Percentiles rank a stretch among this genome's conserved stretches.
Evolutionary conservation across 306 rosid species (phyloP).

Genomic region (Dryas alaskensis): DNA sequence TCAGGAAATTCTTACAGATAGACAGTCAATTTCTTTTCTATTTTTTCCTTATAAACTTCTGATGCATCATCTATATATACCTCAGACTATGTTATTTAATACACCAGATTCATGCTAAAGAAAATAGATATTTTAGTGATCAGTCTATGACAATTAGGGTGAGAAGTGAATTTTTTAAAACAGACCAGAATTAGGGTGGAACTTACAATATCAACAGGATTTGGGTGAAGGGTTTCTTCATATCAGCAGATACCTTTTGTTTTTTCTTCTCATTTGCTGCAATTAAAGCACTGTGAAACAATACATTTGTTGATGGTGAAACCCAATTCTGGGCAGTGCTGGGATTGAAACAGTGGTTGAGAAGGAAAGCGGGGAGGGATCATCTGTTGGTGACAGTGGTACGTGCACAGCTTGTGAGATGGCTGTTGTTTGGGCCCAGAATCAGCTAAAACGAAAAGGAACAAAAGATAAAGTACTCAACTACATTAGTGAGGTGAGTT

Average conservation of each 20-base stretch:
- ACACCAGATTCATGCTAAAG: not conserved
- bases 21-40: not conserved
- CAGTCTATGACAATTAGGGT: not conserved
- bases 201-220: not conserved
- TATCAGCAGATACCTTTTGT: not conserved
- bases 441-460: slow-evolving; percentile 53
- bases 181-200: not conserved
- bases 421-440: slow-evolving; percentile 78
- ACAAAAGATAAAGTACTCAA: slow-evolving; percentile 58
- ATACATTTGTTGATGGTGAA: slow-evolving; percentile 14
- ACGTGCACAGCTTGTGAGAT: slow-evolving; percentile 69
- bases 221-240: not conserved
- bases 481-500: slow-evolving; percentile 61
- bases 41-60: not conserved
- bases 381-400: slow-evolving; percentile 35
- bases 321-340: slow-evolving; percentile 35
- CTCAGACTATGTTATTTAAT: not conserved
- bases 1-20: slow-evolving; percentile 23
- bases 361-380: slow-evolving; percentile 36
- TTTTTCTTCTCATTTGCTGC: not conserved
- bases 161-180: not conserved
- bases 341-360: slow-evolving; percentile 69
- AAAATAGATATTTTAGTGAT: not conserved
- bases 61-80: not conserved
- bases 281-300: not conserved